Conservation (phyloP, 2,329 filamentous ascomycete species). For the Pseudocercospora fijiensis region DNA sequence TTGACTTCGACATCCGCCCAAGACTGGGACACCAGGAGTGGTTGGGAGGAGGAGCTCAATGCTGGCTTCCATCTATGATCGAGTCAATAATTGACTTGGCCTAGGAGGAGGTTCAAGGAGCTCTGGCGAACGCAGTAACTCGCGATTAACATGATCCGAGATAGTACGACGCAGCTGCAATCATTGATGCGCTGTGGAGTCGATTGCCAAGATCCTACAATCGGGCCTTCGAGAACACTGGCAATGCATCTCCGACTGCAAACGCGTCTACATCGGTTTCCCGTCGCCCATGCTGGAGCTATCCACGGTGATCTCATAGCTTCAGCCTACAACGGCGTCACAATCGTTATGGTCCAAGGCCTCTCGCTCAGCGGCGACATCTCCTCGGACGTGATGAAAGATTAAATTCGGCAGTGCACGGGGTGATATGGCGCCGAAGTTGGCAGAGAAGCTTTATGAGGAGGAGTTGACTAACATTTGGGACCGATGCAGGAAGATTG, state of each 20-base stretch:
- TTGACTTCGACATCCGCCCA: neutral
- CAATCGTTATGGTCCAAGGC: neutral
- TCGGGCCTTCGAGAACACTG: neutral
- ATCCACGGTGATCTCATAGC: neutral
- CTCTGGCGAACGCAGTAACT: no score
- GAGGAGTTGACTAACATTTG: neutral
- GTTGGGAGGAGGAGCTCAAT: neutral
- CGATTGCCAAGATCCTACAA: neutral
- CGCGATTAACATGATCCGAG: neutral
- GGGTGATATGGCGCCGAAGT: neutral
- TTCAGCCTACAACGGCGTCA: constrained; percentile 7
- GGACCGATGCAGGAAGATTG: neutral
- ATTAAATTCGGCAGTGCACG: neutral
- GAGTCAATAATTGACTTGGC: neutral
- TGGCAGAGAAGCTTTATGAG: neutral
- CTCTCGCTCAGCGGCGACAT: neutral
- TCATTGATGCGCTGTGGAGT: neutral
- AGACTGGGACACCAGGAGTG: neutral
- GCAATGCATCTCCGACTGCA: neutral
- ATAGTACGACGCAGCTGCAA: neutral
- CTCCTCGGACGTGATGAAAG: neutral
- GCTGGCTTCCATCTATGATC: neutral
- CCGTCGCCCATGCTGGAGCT: neutral
- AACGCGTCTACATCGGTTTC: neutral
- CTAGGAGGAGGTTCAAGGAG: neutral